Conservation (phyloP, 2,329 filamentous ascomycete genomes). For the Simplicillium aogashimaense region DNA sequence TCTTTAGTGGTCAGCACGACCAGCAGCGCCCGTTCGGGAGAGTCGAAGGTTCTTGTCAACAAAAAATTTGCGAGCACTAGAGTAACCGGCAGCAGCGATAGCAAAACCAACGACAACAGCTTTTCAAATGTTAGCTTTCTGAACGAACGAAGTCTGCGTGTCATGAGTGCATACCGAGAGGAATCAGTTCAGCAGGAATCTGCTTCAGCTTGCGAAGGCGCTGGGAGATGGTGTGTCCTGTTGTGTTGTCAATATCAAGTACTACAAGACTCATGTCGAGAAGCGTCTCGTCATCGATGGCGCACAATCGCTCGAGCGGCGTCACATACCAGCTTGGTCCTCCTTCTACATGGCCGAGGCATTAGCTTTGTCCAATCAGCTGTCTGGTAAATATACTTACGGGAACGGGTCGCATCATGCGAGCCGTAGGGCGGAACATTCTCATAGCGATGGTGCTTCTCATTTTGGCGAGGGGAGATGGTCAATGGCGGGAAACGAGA, state of each 20-base stretch:
- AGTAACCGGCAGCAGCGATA: slow-evolving; percentile 72
- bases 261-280: slow-evolving; percentile 4
- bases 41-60: slow-evolving; percentile 91
- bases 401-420: slow-evolving; percentile 62
- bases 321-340: slow-evolving; percentile 55
- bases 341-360: slow-evolving; percentile 40
- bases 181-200: slow-evolving; percentile 88
- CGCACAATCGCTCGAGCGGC: slow-evolving; percentile 8
- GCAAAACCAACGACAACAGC: slow-evolving; percentile 84
- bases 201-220: slow-evolving; percentile 81
- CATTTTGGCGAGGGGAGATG: slow-evolving; percentile 40
- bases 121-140: slow-evolving; percentile 26
- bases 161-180: slow-evolving; percentile 58
- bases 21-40: slow-evolving; percentile 51
- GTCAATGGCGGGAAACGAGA: no score
- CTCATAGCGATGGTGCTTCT: slow-evolving; percentile 54
- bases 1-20: slow-evolving; percentile 24
- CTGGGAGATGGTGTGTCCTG: slow-evolving; percentile 95
- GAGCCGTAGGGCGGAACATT: slow-evolving; percentile 56
- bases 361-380: slow-evolving; percentile 14
- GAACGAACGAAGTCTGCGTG: not conserved
- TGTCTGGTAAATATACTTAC: slow-evolving; percentile 35
- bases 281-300: slow-evolving; percentile 1
- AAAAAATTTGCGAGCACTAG: slow-evolving; percentile 68
- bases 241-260: slow-evolving; percentile 14